Percentiles rank a stretch among this genome's conserved stretches.
phyloP scores from a whole-genome alignment of 768 basidiomycete genomes.

The Suillus hirtellus region DNA sequence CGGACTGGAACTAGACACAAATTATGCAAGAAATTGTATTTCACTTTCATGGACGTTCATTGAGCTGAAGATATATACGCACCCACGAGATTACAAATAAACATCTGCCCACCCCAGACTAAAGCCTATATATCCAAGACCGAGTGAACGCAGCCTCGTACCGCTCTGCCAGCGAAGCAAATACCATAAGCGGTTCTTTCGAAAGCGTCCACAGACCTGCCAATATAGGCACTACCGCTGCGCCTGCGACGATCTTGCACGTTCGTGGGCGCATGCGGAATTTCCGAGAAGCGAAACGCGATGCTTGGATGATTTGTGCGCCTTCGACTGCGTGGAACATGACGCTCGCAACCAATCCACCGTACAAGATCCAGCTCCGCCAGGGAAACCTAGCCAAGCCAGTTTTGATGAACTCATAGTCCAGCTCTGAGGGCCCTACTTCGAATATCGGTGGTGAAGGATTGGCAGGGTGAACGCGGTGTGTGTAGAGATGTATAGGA shows the following conservation, averaged over 20 bases:
- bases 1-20: background rate
- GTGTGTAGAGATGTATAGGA: conserved; percentile 68
- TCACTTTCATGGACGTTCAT: background rate
- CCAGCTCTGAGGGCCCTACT: conserved; percentile 74
- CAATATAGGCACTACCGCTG: conserved; percentile 50
- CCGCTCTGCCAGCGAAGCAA: conserved; percentile 50
- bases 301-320: conserved; percentile 49
- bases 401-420: conserved; percentile 82
- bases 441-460: conserved; percentile 49
- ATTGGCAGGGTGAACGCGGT: conserved; percentile 57
- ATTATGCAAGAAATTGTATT: conserved; percentile 1
- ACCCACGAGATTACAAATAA: background rate
- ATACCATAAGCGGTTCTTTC: conserved; percentile 57
- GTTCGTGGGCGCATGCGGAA: conserved; percentile 18
- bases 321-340: conserved; percentile 69
- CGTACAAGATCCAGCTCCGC: conserved; percentile 63
- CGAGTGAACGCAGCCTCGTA: conserved; percentile 51
- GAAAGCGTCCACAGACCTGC: conserved; percentile 55
- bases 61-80: background rate
- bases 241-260: conserved; percentile 34
- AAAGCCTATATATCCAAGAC: conserved; percentile 50
- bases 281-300: conserved; percentile 39
- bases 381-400: conserved; percentile 63
- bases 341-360: conserved; percentile 55
- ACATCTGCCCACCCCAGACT: background rate